phyloP scores from a whole-genome alignment of 2,329 filamentous ascomycete species.

The Colletotrichum paranaense region DNA sequence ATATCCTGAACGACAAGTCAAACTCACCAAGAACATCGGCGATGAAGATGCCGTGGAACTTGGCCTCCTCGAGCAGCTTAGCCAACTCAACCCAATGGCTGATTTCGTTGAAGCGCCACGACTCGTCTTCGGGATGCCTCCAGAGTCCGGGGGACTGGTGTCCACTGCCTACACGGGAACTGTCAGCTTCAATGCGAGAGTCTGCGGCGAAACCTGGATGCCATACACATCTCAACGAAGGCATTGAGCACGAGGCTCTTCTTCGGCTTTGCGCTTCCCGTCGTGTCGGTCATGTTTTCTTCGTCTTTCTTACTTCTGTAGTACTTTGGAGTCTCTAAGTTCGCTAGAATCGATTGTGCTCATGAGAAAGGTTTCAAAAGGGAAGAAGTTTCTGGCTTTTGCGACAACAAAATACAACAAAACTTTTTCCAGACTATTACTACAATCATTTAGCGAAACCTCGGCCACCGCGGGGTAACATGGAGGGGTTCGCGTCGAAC shows the following conservation, averaged over 20 bases:
- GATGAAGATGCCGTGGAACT: slow-evolving; percentile 76
- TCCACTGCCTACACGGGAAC: slow-evolving; percentile 47
- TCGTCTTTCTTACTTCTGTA: background rate
- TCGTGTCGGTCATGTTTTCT: slow-evolving; percentile 23
- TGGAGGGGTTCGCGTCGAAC: background rate
- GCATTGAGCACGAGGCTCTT: slow-evolving; percentile 56
- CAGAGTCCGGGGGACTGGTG: slow-evolving; percentile 62
- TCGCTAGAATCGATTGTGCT: no score
- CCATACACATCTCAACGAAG: slow-evolving; percentile 53
- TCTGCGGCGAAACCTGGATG: background rate
- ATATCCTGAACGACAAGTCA: background rate
- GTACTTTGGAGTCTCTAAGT: background rate
- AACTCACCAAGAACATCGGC: slow-evolving; percentile 69
- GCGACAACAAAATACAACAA: background rate
- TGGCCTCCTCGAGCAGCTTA: slow-evolving; percentile 68
- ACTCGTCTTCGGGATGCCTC: slow-evolving; percentile 74
- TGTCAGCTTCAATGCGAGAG: background rate
- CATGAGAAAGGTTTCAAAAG: background rate
- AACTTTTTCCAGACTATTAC: background rate
- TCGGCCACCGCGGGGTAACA: background rate
- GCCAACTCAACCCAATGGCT: slow-evolving; percentile 72
- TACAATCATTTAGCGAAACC: background rate
- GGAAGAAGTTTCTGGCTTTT: background rate
- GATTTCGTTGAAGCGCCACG: slow-evolving; percentile 69
- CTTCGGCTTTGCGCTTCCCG: slow-evolving; percentile 39